These are phyloP conservation scores for Vigna unguiculata DNA, from an alignment of 306 rosid genomes.

Conservation along the genomic window DNA sequence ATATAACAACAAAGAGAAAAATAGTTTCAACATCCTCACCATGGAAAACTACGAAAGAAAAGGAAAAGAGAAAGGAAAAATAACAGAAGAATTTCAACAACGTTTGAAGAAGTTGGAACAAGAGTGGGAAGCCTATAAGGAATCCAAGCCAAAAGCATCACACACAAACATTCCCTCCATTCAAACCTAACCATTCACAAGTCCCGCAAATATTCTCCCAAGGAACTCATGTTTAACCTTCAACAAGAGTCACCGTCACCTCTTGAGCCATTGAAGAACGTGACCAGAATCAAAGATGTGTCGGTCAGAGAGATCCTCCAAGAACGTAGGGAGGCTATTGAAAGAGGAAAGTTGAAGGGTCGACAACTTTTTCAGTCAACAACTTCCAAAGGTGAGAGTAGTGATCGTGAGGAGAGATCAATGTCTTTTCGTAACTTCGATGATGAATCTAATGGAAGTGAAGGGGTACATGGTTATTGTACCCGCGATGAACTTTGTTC, in stretches of 20 bases:
- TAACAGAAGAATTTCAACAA: slow-evolving; percentile 36
- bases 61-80: slow-evolving; percentile 39
- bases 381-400: too few relatives aligned
- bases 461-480: too few relatives aligned
- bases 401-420: too few relatives aligned
- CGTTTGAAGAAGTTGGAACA: slow-evolving; percentile 51
- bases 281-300: slow-evolving; percentile 22
- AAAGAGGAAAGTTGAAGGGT: slow-evolving; percentile 58
- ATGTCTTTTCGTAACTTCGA: too few relatives aligned
- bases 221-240: slow-evolving; percentile 55
- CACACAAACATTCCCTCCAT: neutral
- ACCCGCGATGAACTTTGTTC: too few relatives aligned
- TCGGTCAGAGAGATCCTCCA: slow-evolving; percentile 49
- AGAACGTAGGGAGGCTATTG: slow-evolving; percentile 57
- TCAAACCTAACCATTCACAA: neutral
- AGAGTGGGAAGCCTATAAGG: slow-evolving; percentile 57
- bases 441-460: too few relatives aligned
- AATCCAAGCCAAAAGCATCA: slow-evolving; percentile 53
- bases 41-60: slow-evolving; percentile 37
- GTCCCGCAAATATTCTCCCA: slow-evolving; percentile 52
- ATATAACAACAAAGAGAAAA: too few relatives aligned
- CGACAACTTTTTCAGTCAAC: too few relatives aligned
- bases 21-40: slow-evolving; percentile 45
- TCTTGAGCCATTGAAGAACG: neutral
- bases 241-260: slow-evolving; percentile 38